phyloP scores from a whole-genome alignment of 345 rosid genomes.

The Linum trigynum region DNA sequence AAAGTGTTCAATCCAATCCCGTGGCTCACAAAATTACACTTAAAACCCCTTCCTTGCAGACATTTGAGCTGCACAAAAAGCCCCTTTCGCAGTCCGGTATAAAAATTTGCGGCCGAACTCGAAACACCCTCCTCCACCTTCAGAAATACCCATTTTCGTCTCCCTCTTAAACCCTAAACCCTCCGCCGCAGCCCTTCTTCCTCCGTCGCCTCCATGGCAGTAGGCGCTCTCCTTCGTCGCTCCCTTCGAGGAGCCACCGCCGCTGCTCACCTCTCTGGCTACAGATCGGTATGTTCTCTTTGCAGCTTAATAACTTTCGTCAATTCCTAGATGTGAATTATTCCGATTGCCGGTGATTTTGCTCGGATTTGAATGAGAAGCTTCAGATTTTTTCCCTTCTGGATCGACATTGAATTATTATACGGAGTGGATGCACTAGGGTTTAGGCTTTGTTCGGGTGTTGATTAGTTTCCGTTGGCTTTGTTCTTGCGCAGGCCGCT shows the following conservation, averaged over 20 bases:
- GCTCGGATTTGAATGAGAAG: background rate
- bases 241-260: constrained; percentile 1
- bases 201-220: constrained; percentile 6
- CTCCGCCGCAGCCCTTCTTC: background rate
- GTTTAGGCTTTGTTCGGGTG: background rate
- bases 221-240: constrained; percentile 6
- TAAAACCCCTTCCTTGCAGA: too few relatives aligned
- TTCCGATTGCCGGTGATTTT: background rate
- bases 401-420: too few relatives aligned
- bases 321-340: background rate
- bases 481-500: background rate
- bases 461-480: background rate
- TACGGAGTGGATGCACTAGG: background rate
- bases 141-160: background rate
- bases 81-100: too few relatives aligned
- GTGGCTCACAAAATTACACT: too few relatives aligned
- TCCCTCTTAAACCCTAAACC: constrained; percentile 8
- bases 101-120: too few relatives aligned
- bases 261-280: background rate
- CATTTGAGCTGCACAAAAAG: too few relatives aligned
- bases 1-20: too few relatives aligned
- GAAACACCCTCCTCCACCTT: too few relatives aligned
- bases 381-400: too few relatives aligned
- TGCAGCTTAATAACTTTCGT: background rate
- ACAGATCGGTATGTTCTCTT: constrained; percentile 4